Percentiles rank a stretch among this genome's conserved stretches.
These are phyloP conservation scores for Candida caryicola DNA, from an alignment of 805 yeast genomes.

Conservation along the genomic window DNA sequence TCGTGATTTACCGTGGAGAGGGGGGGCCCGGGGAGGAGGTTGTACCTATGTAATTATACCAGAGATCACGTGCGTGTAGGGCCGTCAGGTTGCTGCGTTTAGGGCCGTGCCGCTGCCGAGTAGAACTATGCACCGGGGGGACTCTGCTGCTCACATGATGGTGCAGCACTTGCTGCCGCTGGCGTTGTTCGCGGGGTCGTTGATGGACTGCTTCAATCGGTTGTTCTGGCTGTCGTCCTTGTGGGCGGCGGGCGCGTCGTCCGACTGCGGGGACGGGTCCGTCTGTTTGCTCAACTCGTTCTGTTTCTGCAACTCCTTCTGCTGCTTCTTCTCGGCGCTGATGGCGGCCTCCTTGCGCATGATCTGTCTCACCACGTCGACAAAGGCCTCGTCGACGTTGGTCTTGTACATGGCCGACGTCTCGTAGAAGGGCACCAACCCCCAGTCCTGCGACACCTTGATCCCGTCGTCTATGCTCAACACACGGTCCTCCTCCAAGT, in stretches of 20 bases:
- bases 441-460: constrained; percentile 81
- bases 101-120: no score
- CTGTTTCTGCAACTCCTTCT: constrained; percentile 40
- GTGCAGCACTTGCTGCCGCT: constrained; percentile 28
- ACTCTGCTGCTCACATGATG: constrained; percentile 18
- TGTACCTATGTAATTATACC: no score
- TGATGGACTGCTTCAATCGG: constrained; percentile 19
- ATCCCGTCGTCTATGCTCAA: constrained; percentile 80
- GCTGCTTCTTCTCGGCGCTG: constrained; percentile 44
- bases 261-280: constrained; percentile 3
- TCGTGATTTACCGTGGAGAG: no score
- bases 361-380: constrained; percentile 85
- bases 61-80: no score
- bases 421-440: constrained; percentile 86
- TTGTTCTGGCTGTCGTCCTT: constrained; percentile 12
- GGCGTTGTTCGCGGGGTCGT: constrained; percentile 11
- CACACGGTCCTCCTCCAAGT: constrained; percentile 70
- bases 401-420: constrained; percentile 89
- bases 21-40: no score
- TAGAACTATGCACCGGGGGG: neutral
- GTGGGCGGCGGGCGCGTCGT: constrained; percentile 4
- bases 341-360: constrained; percentile 65
- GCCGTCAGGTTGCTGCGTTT: no score
- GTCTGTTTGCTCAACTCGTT: constrained; percentile 11
- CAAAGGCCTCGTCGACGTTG: constrained; percentile 87